Evolutionary conservation across 202 grass and related monocot species (phyloP), one percentile per base, ranked within the genome.

Genomic region (Carex sylvatica): DNA sequence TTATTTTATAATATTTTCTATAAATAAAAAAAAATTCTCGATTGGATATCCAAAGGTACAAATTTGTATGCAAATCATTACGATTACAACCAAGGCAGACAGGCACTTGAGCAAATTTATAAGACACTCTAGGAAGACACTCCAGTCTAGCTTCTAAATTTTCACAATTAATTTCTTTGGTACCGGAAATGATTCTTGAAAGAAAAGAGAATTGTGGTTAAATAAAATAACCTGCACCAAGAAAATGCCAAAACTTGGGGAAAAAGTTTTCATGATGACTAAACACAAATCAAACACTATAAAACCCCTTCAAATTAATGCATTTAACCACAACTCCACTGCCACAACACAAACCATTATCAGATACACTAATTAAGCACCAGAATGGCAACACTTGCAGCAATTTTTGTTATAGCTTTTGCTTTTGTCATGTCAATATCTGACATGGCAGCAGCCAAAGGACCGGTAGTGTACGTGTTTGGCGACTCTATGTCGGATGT

Each of bases 401-500:
- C 5, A 4, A 65, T 73, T 61, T 16, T 89, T 0, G 74, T 77
- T 67, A 51, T 87, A 67, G 9, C 56, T 31, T 86, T 79, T 70
- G 9, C 86, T 44, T 83, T 91, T 40, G 71, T 60, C 0, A 62
- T 82, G 1, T 84, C 83, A n/a, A 28, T 64, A 26, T 60, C 40
- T 1, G 3, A 51, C 35, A 66, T 74, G 0, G 70, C 81, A 30
- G n/a, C n/a, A 35, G 23, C 65, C 3, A 82, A 82, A 56, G 80
- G 80, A 30, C 87, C 92, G 14, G 90, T 94, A 61, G 79, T 88
- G 63, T 98, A 88, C 72, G 90, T 95, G 16, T 98, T 98, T 56
- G 92, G 95, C 9, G 95, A 98, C 84, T 98, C 92, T 11, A 89
- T 98, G 88, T 95, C 92, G 0, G 95, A 95, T 83, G 95, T 95